These are phyloP conservation scores for Chaetomium tenue DNA, from an alignment of 495 filamentous ascomycete genomes.

Conservation along the genomic window DNA sequence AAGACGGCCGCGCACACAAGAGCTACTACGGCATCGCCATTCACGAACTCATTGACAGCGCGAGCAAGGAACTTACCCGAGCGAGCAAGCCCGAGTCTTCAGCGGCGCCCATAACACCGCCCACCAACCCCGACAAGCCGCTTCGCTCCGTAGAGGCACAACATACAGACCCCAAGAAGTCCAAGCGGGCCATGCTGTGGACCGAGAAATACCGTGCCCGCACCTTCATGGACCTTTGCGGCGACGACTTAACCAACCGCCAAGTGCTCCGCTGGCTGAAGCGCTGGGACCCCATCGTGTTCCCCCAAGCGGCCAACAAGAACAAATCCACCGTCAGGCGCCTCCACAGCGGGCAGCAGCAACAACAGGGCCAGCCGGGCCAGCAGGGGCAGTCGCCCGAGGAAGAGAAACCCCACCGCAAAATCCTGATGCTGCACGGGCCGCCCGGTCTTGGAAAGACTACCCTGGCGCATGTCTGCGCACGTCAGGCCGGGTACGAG, in stretches of 20 bases:
- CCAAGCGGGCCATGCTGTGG: constrained; percentile 62
- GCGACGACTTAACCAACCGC: constrained; percentile 91
- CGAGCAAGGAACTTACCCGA: constrained; percentile 48
- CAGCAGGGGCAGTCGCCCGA: constrained; percentile 37
- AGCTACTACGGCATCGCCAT: constrained; percentile 92
- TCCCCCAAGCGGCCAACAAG: constrained; percentile 67
- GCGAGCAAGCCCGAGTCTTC: constrained; percentile 24
- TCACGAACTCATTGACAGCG: constrained; percentile 70
- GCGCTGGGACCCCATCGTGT: constrained; percentile 88
- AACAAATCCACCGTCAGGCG: constrained; percentile 23
- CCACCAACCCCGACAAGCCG: constrained; percentile 31
- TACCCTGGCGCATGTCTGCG: constrained; percentile 93
- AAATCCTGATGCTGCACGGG: constrained; percentile 85
- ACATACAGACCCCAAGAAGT: constrained; percentile 41
- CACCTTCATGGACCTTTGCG: constrained; percentile 88
- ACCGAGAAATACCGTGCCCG: constrained; percentile 89
- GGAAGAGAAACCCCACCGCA: constrained; percentile 70
- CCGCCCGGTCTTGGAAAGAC: constrained; percentile 95
- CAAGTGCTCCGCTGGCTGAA: constrained; percentile 92
- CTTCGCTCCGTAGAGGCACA: constrained; percentile 40
- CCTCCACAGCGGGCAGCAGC: not conserved
- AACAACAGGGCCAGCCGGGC: constrained; percentile 25
- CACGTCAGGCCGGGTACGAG: constrained; percentile 91
- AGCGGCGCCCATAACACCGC: constrained; percentile 29
- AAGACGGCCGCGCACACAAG: constrained; percentile 69